Evolutionary conservation across 2,329 filamentous ascomycete genomes (phyloP), one percentile per base, ranked within the genome.

Genomic region (Fusarium irregulare): DNA sequence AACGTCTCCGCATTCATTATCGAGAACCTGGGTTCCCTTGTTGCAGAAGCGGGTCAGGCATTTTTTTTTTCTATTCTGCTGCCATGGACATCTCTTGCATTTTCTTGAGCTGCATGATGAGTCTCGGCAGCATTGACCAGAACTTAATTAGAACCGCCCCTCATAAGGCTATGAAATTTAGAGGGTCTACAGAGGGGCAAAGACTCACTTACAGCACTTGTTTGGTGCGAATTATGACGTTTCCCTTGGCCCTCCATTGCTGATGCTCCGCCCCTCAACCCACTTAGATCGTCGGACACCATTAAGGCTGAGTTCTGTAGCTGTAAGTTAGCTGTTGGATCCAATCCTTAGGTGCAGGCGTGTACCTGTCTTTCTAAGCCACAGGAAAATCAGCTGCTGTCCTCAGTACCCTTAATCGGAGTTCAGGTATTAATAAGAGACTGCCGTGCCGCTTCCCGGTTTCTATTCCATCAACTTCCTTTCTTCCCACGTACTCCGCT

Each of bases 221-320:
- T 55, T 56, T 68, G 64, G 59, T 51, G 37, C 53, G 25, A 50
- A 72, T 37, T 37, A 37, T 71, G 69, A 72, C 69, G 68, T 70
- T 57, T 51, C 45, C 61, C 42, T 48, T 58, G 60, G 49, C 42
- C 55, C 32, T 34, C 32, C 32, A 41, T 57, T 51, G 49, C 51
- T 56, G 42, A 32, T 70, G 53, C 69, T 72, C 70, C 65, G 63
- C 70, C 64, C 55, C 55, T 49, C 40, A 46, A 30, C 60, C 68
- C 68, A 71, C 68, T 65, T 68, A 51, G 68, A 64, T 60, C 62
- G 53, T 61, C 34, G 34, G 34, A 37, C 67, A 64, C 68, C 51
- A 53, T 49, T 46, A 50, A 68, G 68, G 68, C 68, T 71, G 64
- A 71, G 68, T 41, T 16, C 23, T 41, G 49, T 27, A 51, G 49